Conservation (phyloP, 306 rosid species). For the Medicago ruthenica region DNA sequence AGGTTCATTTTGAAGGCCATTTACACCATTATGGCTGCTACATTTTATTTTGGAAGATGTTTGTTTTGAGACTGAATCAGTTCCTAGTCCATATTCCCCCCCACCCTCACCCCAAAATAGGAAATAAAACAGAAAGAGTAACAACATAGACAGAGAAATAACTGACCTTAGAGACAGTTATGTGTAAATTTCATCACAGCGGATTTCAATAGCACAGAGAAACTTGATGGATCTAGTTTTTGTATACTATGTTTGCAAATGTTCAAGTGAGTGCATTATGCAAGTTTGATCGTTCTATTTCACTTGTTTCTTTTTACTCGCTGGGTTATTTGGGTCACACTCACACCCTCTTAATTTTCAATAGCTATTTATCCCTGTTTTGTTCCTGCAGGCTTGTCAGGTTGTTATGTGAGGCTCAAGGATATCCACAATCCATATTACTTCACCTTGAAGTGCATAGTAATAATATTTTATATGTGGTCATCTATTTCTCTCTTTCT, state of each 20-base stretch:
- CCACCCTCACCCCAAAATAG: not conserved
- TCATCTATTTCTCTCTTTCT: not conserved
- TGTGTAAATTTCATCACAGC: constrained; percentile 39
- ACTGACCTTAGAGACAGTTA: constrained; percentile 32
- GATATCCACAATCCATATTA: not conserved
- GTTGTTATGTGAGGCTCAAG: not conserved
- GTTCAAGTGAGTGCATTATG: not conserved
- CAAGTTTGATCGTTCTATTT: not conserved
- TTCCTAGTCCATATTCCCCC: constrained; percentile 19
- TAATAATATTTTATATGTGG: not conserved
- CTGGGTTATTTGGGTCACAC: not conserved
- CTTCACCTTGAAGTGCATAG: not conserved
- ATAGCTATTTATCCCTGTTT: not conserved
- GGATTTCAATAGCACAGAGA: constrained; percentile 24
- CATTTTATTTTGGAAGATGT: constrained; percentile 21
- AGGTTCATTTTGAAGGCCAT: constrained; percentile 29
- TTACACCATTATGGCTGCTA: constrained; percentile 21
- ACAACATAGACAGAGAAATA: constrained; percentile 37
- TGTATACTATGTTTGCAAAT: not conserved
- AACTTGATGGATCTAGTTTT: constrained; percentile 7
- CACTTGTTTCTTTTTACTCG: no score
- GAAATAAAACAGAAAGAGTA: constrained; percentile 28
- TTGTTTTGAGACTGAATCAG: constrained; percentile 30
- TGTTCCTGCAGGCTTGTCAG: not conserved
- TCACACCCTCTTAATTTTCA: not conserved